Evolutionary conservation across 306 rosid genomes (phyloP), one percentile per base, ranked within the genome.

Genomic region (Vigna mungo): DNA sequence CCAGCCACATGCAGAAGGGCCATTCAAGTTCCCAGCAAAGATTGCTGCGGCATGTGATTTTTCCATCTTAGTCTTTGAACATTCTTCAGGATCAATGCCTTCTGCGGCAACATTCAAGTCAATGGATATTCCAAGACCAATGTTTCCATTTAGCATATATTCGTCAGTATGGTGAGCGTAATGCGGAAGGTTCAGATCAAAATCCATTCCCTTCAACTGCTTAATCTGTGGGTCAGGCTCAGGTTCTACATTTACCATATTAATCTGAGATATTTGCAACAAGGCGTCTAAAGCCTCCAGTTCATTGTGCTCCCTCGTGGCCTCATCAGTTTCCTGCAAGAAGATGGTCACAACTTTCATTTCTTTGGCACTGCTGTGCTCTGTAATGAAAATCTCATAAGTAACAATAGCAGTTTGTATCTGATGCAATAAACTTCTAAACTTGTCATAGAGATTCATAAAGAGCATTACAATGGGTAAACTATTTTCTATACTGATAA

Each of bases 101-200:
- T 16, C 4, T 52, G 88, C 82, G 70, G 85, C 93, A 81, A 90
- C 75, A 87, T 85, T 84, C 76, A 83, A 58, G 85, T 92, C 95
- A 54, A 79, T 16, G 9, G 89, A 71, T 30, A 68, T 83, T 67
- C 66, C 79, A 78, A 65, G 27, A 53, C 18, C 59, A 53, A 18
- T 1, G 2, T 18, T 0, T 7, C 12, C 9, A 2, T 7, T 7
- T 4, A 13, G 0, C 20, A 5, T 53, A 13, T 8, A 74, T 79
- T 21, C 84, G 49, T 81, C 89, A 56, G 21, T 51, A 51, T 81
- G 53, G 41, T 76, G 81, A 30, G 15, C 27, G 51, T 16, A 60
- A 86, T 78, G 77, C 60, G 78, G 52, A 74, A 18, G 10, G 72
- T 81, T 83, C 21, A 70, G 84, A 52, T 84, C 89, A 76, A 74